Percentiles rank a stretch among this genome's conserved stretches.
Evolutionary conservation across 2,329 filamentous ascomycete genomes (phyloP).

Genomic region (Metarhizium anisopliae): DNA sequence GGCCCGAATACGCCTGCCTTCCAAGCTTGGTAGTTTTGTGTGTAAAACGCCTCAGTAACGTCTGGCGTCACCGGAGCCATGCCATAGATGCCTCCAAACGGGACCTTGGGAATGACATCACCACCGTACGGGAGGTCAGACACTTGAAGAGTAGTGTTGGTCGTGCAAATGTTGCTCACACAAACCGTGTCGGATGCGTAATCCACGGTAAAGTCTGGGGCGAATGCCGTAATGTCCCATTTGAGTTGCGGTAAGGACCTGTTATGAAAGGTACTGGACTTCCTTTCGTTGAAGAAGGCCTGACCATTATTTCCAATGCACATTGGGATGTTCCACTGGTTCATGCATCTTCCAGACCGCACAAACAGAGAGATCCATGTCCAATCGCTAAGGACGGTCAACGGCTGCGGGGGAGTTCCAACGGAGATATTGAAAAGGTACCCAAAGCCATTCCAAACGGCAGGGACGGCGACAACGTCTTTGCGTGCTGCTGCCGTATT

Average conservation of each 20-base stretch:
- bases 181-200: neutral
- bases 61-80: too few relatives aligned
- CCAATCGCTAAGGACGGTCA: conserved; percentile 2
- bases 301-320: neutral
- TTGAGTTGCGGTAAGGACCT: neutral
- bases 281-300: neutral
- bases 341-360: conserved; percentile 2
- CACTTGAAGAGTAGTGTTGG: too few relatives aligned
- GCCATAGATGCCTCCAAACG: too few relatives aligned
- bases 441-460: conserved; percentile 2
- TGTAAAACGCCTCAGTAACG: too few relatives aligned
- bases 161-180: neutral
- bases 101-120: too few relatives aligned
- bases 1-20: too few relatives aligned
- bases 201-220: conserved; percentile 3
- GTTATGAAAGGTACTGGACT: too few relatives aligned
- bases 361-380: conserved; percentile 5
- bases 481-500: neutral
- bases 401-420: neutral
- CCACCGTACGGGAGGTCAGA: too few relatives aligned
- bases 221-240: conserved; percentile 2
- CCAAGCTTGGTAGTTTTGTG: too few relatives aligned
- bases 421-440: conserved; percentile 4
- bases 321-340: neutral
- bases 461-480: neutral